Evolutionary conservation across 2,329 filamentous ascomycete species (phyloP), one percentile per base, ranked within the genome.

Genomic region (Alternaria longipes): DNA sequence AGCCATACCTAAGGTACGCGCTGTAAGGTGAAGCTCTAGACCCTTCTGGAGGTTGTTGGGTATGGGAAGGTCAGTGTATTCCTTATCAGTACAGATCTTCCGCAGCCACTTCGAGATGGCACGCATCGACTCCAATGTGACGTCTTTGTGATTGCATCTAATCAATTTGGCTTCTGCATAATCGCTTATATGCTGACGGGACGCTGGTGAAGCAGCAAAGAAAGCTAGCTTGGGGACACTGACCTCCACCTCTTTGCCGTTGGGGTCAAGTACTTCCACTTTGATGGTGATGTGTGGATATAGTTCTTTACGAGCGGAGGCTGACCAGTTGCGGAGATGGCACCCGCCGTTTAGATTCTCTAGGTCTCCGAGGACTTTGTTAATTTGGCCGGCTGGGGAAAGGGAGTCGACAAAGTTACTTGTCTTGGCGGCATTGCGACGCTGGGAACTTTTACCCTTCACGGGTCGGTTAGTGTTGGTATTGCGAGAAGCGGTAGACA

Each of bases 281-380:
- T 40, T 47, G 34, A 61, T 55, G 11, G 22, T 56, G 6, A 55
- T 20, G 12, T 56, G 6, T 2, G 58, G 22, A 5, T 26, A 26
- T 6, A 58, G 41, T 30, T 61, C 61, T 16, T 55, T 55, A 8
- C 61, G 61, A 2, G 50, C 50, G 1, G 54, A 53, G 6, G 34
- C 30, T 22, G 58, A 61, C 58, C 61, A 64, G 32, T 55, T 53
- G 24, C 54, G 40, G 12, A 64, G 40, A 26, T 58, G 50, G n/a
- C 55, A 8, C 34, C 58, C 51, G 18, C 45, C 40, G 5, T 58
- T 44, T n/a, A 60, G 34, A n/a, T 61, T 58, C 4, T 54, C 44
- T 20, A 64, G 50, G 22, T 61, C 54, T 8, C 32, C 28, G 0
- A 58, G 36, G 41, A 58, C 34, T 42, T 58, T 61, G 16, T 52